phyloP scores from a whole-genome alignment of 768 basidiomycete species.

The Pleurotus citrinopileatus region DNA sequence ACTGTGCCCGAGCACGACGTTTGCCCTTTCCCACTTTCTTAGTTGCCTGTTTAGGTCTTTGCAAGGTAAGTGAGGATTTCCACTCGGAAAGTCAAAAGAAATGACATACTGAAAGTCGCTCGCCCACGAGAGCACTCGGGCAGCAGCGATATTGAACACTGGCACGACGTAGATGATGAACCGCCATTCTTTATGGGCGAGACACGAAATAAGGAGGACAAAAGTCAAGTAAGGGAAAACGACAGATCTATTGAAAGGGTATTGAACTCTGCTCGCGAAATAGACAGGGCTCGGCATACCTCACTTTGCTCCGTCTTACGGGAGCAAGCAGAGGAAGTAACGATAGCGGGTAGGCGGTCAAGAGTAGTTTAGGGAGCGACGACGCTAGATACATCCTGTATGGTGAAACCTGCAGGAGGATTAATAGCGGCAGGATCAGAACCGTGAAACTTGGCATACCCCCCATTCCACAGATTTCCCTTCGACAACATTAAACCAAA shows the following conservation, averaged over 20 bases:
- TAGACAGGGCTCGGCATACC: neutral
- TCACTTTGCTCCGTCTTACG: slow-evolving; percentile 30
- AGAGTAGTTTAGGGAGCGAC: slow-evolving; percentile 76
- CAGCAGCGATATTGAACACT: slow-evolving; percentile 74
- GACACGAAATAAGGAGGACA: slow-evolving; percentile 61
- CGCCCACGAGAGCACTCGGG: slow-evolving; percentile 57
- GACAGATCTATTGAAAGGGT: slow-evolving; percentile 42
- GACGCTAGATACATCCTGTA: slow-evolving; percentile 60
- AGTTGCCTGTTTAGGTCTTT: slow-evolving; percentile 42
- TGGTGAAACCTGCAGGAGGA: slow-evolving; percentile 59
- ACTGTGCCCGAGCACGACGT: neutral
- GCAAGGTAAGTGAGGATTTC: slow-evolving; percentile 29
- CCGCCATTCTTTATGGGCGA: slow-evolving; percentile 97
- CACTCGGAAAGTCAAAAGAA: neutral
- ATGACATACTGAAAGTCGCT: slow-evolving; percentile 42
- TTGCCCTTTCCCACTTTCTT: slow-evolving; percentile 22
- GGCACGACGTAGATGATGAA: slow-evolving; percentile 91
- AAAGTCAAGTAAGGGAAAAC: slow-evolving; percentile 52
- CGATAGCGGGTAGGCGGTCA: slow-evolving; percentile 61
- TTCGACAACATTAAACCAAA: slow-evolving; percentile 84
- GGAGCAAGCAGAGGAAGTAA: slow-evolving; percentile 39
- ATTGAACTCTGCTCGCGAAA: neutral
- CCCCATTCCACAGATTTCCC: slow-evolving; percentile 94
- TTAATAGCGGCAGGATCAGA: neutral
- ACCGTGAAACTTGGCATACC: slow-evolving; percentile 42